These are phyloP conservation scores for Cryptococcus deneoformans DNA, from an alignment of 1,284 basidiomycete genomes.

Conservation along the genomic window DNA sequence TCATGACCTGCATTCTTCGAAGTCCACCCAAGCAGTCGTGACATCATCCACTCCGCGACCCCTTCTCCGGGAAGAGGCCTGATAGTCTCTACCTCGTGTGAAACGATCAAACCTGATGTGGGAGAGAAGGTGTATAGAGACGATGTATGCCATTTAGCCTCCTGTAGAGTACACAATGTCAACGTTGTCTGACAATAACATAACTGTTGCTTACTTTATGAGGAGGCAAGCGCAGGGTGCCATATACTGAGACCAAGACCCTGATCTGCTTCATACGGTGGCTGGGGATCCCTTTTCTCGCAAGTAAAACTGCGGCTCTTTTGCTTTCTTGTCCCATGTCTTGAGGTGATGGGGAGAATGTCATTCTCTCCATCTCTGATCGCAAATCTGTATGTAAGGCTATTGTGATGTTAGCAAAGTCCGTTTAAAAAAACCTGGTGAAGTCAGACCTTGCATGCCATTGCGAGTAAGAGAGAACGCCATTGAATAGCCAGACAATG, in stretches of 20 bases:
- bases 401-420: slow-evolving; percentile 13
- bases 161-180: slow-evolving; percentile 9
- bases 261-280: slow-evolving; percentile 44
- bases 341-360: slow-evolving; percentile 28
- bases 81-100: slow-evolving; percentile 50
- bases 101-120: slow-evolving; percentile 42
- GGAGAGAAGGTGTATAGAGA: slow-evolving; percentile 51
- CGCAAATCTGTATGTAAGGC: slow-evolving; percentile 44
- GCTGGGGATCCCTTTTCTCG: slow-evolving; percentile 16
- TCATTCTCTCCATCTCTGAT: slow-evolving; percentile 40
- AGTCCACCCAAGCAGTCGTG: slow-evolving; percentile 38
- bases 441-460: slow-evolving; percentile 46
- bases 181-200: no score
- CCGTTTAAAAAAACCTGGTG: neutral
- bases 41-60: slow-evolving; percentile 46
- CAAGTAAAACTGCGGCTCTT: neutral
- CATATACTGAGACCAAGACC: slow-evolving; percentile 37
- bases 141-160: slow-evolving; percentile 45
- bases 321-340: slow-evolving; percentile 5
- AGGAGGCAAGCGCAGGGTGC: slow-evolving; percentile 40
- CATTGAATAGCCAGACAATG: slow-evolving; percentile 40
- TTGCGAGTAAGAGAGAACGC: slow-evolving; percentile 45
- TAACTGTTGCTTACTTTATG: slow-evolving; percentile 27
- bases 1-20: slow-evolving; percentile 11
- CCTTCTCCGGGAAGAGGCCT: slow-evolving; percentile 49